These are phyloP conservation scores for Xylaria sp. DNA, from an alignment of 2,329 filamentous ascomycete genomes.

Conservation along the genomic window DNA sequence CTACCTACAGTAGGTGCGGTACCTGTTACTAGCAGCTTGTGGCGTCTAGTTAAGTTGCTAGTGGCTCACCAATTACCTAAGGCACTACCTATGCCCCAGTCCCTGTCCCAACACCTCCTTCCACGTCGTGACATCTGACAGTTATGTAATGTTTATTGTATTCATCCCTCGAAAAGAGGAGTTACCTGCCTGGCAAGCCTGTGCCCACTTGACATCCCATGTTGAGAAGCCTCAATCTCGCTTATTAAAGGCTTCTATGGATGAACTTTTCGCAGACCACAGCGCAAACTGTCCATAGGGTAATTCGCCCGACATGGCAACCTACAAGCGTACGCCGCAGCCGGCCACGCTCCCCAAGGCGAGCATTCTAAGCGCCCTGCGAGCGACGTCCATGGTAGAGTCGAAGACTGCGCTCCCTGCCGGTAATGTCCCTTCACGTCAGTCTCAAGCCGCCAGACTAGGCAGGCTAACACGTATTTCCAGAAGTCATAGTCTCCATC, in stretches of 20 bases:
- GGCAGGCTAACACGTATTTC: conserved; percentile 25
- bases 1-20: conserved; percentile 1
- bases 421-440: conserved; percentile 61
- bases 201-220: neutral
- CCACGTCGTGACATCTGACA: conserved; percentile 9
- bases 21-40: neutral
- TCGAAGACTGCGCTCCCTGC: conserved; percentile 83
- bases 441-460: conserved; percentile 1
- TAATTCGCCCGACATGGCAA: conserved; percentile 43
- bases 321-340: conserved; percentile 54
- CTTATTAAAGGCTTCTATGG: conserved; percentile 19
- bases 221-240: neutral
- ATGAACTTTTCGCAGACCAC: conserved; percentile 5
- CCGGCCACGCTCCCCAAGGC: conserved; percentile 52
- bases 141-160: conserved; percentile 15
- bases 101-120: neutral
- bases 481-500: conserved; percentile 88
- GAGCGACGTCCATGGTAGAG: conserved; percentile 82
- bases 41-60: neutral
- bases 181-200: neutral
- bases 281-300: conserved; percentile 11
- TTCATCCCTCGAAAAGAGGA: conserved; percentile 12
- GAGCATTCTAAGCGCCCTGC: conserved; percentile 79
- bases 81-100: conserved; percentile 1
- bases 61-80: conserved; percentile 1